Percentiles rank a stretch among this genome's conserved stretches.
phyloP scores from a whole-genome alignment of 805 yeast species.

The Nematodospora valgi region DNA sequence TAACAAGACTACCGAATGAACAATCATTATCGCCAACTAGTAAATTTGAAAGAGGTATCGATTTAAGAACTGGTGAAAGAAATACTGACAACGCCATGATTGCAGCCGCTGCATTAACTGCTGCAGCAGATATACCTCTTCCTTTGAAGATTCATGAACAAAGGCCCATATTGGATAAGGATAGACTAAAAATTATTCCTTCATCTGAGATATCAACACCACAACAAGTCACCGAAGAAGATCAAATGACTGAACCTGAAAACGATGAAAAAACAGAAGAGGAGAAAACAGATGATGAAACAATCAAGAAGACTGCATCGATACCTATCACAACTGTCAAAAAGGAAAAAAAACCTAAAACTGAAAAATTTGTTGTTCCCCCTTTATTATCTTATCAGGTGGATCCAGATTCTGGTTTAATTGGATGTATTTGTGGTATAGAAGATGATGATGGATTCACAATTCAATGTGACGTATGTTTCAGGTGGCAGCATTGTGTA shows the following conservation, averaged over 20 bases:
- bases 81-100: conserved; percentile 53
- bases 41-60: conserved; percentile 26
- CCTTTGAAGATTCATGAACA: conserved; percentile 34
- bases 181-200: conserved; percentile 1
- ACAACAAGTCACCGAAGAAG: conserved; percentile 7
- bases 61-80: conserved; percentile 30
- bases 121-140: conserved; percentile 74
- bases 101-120: conserved; percentile 82
- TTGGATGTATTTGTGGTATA: conserved; percentile 85
- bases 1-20: neutral
- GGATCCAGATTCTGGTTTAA: conserved; percentile 78
- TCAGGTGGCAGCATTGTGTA: conserved; percentile 92
- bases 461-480: conserved; percentile 90
- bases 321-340: conserved; percentile 1
- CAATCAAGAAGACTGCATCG: neutral
- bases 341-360: conserved; percentile 9
- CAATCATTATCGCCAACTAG: conserved; percentile 3
- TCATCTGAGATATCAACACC: neutral
- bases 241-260: conserved; percentile 11
- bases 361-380: conserved; percentile 18
- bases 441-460: conserved; percentile 92
- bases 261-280: conserved; percentile 27
- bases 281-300: conserved; percentile 13
- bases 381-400: conserved; percentile 52
- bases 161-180: neutral